Base-by-base conservation (phyloP, 2,329 filamentous ascomycete species). In the Colletotrichum tofieldiae region DNA sequence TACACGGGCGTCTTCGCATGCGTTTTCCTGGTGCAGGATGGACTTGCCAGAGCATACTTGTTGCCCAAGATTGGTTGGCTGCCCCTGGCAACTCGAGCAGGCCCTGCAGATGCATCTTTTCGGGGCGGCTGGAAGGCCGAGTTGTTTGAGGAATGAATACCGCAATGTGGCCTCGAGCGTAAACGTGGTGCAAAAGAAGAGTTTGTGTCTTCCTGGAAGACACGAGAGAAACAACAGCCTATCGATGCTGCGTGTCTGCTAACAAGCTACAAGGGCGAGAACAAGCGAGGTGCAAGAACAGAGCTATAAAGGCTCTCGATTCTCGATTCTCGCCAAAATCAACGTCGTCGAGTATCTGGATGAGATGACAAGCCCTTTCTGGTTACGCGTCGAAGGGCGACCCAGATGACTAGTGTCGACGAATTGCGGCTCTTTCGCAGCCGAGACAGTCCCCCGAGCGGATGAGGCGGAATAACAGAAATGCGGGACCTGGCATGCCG, bases 401-500 rank as follows among this genome's bases (percentile, higher is more conserved):
- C 37, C 41, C 45, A 9, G 20, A 43, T 41, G 62, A 70, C 62
- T 5, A 67, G 54, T 54, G 55, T 55, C 23, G 62, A 54, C 37
- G n/a, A 12, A 41, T 39, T 39, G 45, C 41, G 39, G 29, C 54
- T 55, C 39, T 45, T 16, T 51, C 23, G 14, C 23, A 39, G 39
- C 29, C 51, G 55, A 60, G 47, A 37, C n/a, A 59, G 12, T 60
- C 11, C 12, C 37, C 59, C 23, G 12, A 58, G 39, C 26, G 54
- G 23, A 35, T 6, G 29, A 43, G 43, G 47, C 45, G 18, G 47
- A 20, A 49, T 26, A 32, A 49, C 23, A 56, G 35, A 37, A 32
- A 51, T 32, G 65, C 54, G 54, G 59, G 56, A 64, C 54, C 59
- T 55, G 60, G 26, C 54, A 60, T 64, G 29, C 37, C 32, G 45